Percentiles rank a stretch among this genome's conserved stretches.
Evolutionary conservation across 257 asterid genomes (phyloP).

Genomic region (Jacaranda mimosifolia): DNA sequence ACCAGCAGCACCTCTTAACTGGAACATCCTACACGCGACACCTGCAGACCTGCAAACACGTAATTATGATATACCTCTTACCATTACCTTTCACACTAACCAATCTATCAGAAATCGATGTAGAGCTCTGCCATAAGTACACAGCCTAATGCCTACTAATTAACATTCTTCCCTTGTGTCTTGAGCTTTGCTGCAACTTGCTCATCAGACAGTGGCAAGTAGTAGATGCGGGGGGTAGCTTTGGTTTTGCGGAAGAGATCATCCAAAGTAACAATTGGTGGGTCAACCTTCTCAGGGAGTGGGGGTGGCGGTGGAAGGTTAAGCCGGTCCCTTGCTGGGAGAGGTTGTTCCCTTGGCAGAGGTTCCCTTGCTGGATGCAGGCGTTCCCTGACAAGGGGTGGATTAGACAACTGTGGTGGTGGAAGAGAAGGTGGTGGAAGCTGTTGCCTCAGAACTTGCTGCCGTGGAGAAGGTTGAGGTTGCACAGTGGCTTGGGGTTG

Average conservation of each 20-base stretch:
- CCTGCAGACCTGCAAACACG: conserved; percentile 98
- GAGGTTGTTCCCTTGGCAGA: conserved; percentile 53
- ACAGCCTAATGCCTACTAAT: conserved; percentile 71
- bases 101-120: conserved; percentile 57
- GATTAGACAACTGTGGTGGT: conserved; percentile 55
- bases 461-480: conserved; percentile 66
- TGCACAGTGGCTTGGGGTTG: conserved; percentile 42
- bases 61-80: conserved; percentile 68
- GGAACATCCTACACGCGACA: conserved; percentile 62
- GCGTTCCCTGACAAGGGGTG: conserved; percentile 52
- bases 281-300: conserved; percentile 73
- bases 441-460: conserved; percentile 57
- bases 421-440: conserved; percentile 59
- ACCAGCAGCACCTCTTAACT: conserved; percentile 56
- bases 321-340: conserved; percentile 63
- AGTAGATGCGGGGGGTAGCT: conserved; percentile 85
- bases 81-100: conserved; percentile 52
- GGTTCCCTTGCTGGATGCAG: conserved; percentile 50
- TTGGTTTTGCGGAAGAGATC: conserved; percentile 85
- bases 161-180: conserved; percentile 65
- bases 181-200: conserved; percentile 73
- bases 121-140: conserved; percentile 46
- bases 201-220: conserved; percentile 80
- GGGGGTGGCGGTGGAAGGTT: conserved; percentile 88
- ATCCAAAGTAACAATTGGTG: conserved; percentile 83